phyloP scores from a whole-genome alignment of 2,329 filamentous ascomycete species.

The Venturiaceae sp. region DNA sequence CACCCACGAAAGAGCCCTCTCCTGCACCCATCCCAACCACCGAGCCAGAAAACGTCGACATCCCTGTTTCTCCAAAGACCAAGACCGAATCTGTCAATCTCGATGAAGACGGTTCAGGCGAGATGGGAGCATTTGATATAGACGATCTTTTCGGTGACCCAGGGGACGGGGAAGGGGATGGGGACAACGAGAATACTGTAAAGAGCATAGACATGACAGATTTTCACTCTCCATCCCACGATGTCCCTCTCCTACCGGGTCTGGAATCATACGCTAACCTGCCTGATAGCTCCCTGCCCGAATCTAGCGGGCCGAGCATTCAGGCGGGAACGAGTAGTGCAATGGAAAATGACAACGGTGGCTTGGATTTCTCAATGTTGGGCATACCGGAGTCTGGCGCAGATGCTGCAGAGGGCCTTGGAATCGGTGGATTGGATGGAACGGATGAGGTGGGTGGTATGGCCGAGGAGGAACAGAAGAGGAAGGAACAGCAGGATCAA shows the following conservation, averaged over 20 bases:
- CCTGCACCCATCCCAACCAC: background rate
- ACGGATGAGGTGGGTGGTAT: background rate
- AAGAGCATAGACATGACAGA: constrained; percentile 9
- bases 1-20: constrained; percentile 9
- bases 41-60: background rate
- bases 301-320: background rate
- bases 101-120: constrained; percentile 10
- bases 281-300: background rate
- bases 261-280: constrained; percentile 31
- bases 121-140: constrained; percentile 17
- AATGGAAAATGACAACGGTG: background rate
- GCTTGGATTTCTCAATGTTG: background rate
- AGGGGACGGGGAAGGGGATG: constrained; percentile 7
- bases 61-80: background rate
- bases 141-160: constrained; percentile 26
- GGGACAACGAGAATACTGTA: background rate
- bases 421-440: background rate
- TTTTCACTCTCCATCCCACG: constrained; percentile 11
- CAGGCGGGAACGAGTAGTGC: background rate
- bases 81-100: background rate
- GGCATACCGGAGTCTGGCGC: background rate
- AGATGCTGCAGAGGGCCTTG: background rate
- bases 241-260: constrained; percentile 28
- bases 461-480: background rate
- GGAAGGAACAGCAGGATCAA: background rate